Evolutionary conservation across 495 filamentous ascomycete species (phyloP).

Genomic region (Lepraria neglecta): DNA sequence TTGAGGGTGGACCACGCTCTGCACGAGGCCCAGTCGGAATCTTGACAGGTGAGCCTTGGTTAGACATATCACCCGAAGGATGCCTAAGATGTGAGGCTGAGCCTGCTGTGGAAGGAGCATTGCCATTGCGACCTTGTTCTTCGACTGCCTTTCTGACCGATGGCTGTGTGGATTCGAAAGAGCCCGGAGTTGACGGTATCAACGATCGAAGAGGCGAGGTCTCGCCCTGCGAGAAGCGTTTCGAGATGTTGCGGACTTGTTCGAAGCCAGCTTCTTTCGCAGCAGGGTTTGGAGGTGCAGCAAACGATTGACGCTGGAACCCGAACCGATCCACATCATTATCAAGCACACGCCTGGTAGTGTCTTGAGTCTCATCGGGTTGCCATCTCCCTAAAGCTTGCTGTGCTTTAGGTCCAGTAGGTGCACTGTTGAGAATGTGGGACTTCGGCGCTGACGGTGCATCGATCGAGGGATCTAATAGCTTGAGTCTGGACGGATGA

Average conservation of each 20-base stretch:
- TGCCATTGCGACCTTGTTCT: slow-evolving; percentile 26
- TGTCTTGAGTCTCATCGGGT: slow-evolving; percentile 7
- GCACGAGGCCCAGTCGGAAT: slow-evolving; percentile 30
- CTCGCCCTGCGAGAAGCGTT: slow-evolving; percentile 18
- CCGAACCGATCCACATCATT: slow-evolving; percentile 9
- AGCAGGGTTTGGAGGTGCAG: neutral
- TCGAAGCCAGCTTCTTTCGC: slow-evolving; percentile 13
- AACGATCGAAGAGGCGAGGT: slow-evolving; percentile 12
- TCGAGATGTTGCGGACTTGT: slow-evolving; percentile 12
- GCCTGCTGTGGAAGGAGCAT: slow-evolving; percentile 13
- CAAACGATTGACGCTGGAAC: slow-evolving; percentile 1
- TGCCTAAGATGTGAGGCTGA: slow-evolving; percentile 10
- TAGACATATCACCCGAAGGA: slow-evolving; percentile 12
- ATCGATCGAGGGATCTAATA: slow-evolving; percentile 34
- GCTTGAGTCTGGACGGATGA: slow-evolving; percentile 19
- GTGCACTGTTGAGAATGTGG: slow-evolving; percentile 38
- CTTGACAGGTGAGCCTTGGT: slow-evolving; percentile 24
- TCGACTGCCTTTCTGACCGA: slow-evolving; percentile 25
- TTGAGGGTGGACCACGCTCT: slow-evolving; percentile 24
- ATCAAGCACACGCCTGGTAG: slow-evolving; percentile 2
- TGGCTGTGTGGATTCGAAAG: slow-evolving; percentile 15
- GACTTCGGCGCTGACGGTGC: slow-evolving; percentile 37
- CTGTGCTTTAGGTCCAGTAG: slow-evolving; percentile 49
- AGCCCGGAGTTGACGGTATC: slow-evolving; percentile 9
- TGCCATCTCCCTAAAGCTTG: slow-evolving; percentile 25